phyloP scores from a whole-genome alignment of 345 rosid species.

The Gossypium thurberi region DNA sequence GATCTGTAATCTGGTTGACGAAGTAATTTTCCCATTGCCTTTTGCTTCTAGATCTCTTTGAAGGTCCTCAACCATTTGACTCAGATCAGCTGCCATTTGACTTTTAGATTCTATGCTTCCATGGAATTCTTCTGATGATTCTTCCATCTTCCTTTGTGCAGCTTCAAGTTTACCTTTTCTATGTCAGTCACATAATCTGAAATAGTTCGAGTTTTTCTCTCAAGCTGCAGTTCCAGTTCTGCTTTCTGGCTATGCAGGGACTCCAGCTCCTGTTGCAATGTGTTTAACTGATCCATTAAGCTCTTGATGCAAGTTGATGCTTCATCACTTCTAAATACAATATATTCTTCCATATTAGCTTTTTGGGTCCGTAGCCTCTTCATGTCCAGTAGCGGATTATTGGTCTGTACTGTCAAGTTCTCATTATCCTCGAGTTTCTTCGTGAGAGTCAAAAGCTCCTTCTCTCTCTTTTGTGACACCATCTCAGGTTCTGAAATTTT shows the following conservation, averaged over 20 bases:
- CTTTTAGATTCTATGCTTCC: constrained; percentile 32
- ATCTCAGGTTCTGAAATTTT: constrained; percentile 47
- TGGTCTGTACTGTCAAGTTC: constrained; percentile 43
- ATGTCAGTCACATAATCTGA: constrained; percentile 39
- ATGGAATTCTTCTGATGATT: constrained; percentile 37
- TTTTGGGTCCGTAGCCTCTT: constrained; percentile 40
- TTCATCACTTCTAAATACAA: constrained; percentile 43
- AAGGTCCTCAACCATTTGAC: constrained; percentile 38
- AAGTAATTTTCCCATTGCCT: constrained; percentile 31
- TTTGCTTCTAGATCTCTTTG: constrained; percentile 40
- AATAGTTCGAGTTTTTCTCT: constrained; percentile 41
- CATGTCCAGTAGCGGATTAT: constrained; percentile 31
- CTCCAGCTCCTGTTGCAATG: constrained; percentile 44
- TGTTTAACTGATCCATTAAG: constrained; percentile 40
- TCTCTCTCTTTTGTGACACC: constrained; percentile 36
- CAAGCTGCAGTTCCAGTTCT: constrained; percentile 47
- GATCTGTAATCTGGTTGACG: constrained; percentile 32
- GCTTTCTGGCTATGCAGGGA: constrained; percentile 45
- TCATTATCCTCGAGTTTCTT: constrained; percentile 52
- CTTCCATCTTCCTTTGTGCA: constrained; percentile 37
- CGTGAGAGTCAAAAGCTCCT: constrained; percentile 36
- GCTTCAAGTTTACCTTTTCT: constrained; percentile 34
- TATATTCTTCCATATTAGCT: constrained; percentile 53
- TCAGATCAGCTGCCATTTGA: constrained; percentile 32
- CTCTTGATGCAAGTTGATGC: constrained; percentile 37